Evolutionary conservation across 2,329 filamentous ascomycete species (phyloP), one percentile per base, ranked within the genome.

Genomic region (Cordyceps cateniannulata): DNA sequence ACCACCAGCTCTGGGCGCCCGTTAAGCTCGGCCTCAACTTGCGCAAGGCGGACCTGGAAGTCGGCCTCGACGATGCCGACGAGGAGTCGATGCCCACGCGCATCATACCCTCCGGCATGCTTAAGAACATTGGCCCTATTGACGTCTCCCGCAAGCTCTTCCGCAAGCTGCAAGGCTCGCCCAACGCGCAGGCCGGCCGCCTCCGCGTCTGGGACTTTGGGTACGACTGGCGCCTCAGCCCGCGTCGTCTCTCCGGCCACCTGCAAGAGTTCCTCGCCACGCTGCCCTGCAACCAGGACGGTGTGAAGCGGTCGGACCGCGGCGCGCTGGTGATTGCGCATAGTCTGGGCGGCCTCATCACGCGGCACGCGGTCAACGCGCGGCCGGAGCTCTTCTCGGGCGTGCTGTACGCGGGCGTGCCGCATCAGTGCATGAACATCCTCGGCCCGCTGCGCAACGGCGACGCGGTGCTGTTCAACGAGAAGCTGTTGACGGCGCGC

Each of bases 171-270:
- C 82, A 85, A 54, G 86, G 87, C 35, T 90, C 85, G 65, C 85
- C 91, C 14, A 96, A 96, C 68, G 85, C 84, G 1, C 81, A 83
- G 57, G 80, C 77, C 4, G 91, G 90, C 8, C 87, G 83, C 64
- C 76, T 97, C 6, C 82, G 91, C 51, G 83, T 96, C 1, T 92
- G 92, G 79, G 88, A 97, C 67, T 98, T 93, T 69, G 92, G 93
- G 20, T 98, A 96, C 68, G 93, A 98, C 74, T 98, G 93, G 93
- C 83, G 93, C 18, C 77, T 97, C 44, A 95, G 90, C 64, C 93
- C 93, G 1, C 83, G 88, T 68, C 77, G 91, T 1, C 81, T 95
- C 0, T 92, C 89, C 3, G 79, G 80, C 50, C 85, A 85, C 63
- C 77, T 98, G n/a, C 84, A 87, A 40, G 75, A 82, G 20, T 96